phyloP scores from a whole-genome alignment of 2,329 filamentous ascomycete species.

The Tolypocladium amazonense region DNA sequence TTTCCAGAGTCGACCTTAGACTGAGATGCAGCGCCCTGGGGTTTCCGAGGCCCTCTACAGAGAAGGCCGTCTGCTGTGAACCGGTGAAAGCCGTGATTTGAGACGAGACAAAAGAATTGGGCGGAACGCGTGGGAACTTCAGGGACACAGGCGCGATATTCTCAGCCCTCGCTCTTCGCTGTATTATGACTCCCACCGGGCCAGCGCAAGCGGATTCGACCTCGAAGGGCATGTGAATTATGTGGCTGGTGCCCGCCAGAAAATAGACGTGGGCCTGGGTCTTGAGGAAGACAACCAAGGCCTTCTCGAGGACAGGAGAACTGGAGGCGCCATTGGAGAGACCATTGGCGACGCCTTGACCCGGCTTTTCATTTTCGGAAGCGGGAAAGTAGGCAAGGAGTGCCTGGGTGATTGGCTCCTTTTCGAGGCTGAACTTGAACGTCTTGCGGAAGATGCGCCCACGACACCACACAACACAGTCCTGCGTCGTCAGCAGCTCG shows the following conservation, averaged over 20 bases:
- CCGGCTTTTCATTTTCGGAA: constrained; percentile 26
- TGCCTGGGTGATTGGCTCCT: constrained; percentile 77
- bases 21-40: constrained; percentile 43
- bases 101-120: constrained; percentile 72
- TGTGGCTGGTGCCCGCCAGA: constrained; percentile 74
- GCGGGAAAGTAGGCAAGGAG: constrained; percentile 72
- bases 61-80: constrained; percentile 43
- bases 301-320: constrained; percentile 38
- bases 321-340: constrained; percentile 7
- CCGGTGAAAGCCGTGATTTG: constrained; percentile 45
- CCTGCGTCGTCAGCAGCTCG: constrained; percentile 66
- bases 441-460: constrained; percentile 75
- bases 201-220: constrained; percentile 79
- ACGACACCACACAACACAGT: constrained; percentile 80
- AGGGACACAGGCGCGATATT: constrained; percentile 40
- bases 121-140: constrained; percentile 54
- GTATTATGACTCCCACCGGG: constrained; percentile 73
- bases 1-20: constrained; percentile 43
- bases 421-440: constrained; percentile 78
- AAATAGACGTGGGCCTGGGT: constrained; percentile 93
- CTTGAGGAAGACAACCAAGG: constrained; percentile 82
- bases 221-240: constrained; percentile 90
- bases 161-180: constrained; percentile 57
- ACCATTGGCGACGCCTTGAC: constrained; percentile 3
- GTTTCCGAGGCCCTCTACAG: constrained; percentile 43